Conservation (phyloP, 2,329 filamentous ascomycete genomes). For the Cladosporium sp. region DNA sequence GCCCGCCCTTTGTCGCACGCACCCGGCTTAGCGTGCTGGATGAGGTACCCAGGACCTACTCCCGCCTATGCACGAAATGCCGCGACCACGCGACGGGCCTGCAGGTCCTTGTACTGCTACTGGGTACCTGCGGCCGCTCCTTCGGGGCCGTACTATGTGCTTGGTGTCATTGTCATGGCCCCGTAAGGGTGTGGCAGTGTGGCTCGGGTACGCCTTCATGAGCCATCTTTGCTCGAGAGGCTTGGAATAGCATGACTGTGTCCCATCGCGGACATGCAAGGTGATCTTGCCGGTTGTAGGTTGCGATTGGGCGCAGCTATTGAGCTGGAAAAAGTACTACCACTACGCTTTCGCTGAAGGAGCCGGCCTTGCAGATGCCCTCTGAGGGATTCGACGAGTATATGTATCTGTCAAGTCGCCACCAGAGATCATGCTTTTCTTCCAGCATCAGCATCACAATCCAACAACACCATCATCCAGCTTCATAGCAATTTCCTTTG, state of each 20-base stretch:
- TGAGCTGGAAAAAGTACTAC: constrained; percentile 5
- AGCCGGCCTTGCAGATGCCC: constrained; percentile 1
- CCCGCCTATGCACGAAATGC: neutral
- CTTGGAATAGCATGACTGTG: constrained; percentile 14
- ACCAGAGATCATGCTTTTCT: constrained; percentile 12
- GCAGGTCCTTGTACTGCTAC: constrained; percentile 4
- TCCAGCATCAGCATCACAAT: constrained; percentile 11
- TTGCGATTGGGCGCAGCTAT: constrained; percentile 1
- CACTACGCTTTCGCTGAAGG: constrained; percentile 2
- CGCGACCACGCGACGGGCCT: constrained; percentile 9
- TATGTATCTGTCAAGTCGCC: constrained; percentile 6
- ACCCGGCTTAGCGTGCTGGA: constrained; percentile 7
- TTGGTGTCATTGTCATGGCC: constrained; percentile 5
- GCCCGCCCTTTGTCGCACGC: neutral
- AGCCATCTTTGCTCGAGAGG: constrained; percentile 2
- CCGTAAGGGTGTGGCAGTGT: constrained; percentile 8
- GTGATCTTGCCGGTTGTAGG: neutral
- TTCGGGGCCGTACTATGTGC: constrained; percentile 5
- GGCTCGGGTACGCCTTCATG: constrained; percentile 3
- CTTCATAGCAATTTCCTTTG: constrained; percentile 13
- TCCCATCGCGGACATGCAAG: constrained; percentile 5
- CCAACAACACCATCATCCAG: constrained; percentile 14
- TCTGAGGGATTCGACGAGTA: constrained; percentile 1
- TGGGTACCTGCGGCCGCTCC: constrained; percentile 9
- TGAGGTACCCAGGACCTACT: constrained; percentile 8